Conservation (phyloP, 169 alveolate species). For the Plasmodium fragile region DNA sequence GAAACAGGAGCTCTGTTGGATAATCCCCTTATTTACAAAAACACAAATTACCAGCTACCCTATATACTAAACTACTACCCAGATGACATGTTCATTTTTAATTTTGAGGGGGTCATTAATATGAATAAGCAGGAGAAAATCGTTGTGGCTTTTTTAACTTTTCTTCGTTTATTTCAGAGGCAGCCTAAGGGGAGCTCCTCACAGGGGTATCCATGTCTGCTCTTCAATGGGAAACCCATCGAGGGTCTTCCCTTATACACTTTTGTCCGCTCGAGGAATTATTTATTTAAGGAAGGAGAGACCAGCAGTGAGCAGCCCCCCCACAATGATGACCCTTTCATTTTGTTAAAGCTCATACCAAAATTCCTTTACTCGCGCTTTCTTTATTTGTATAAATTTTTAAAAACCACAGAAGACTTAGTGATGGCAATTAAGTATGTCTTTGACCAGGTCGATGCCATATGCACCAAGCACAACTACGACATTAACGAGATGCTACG, state of each 20-base stretch:
- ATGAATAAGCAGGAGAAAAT: slow-evolving; percentile 61
- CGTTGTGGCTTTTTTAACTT: slow-evolving; percentile 53
- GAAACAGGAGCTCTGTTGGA: not conserved
- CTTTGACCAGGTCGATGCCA: slow-evolving; percentile 29
- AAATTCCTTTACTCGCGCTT: slow-evolving; percentile 41
- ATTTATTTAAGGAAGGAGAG: not conserved
- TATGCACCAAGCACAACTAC: slow-evolving; percentile 36
- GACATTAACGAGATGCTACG: slow-evolving; percentile 30
- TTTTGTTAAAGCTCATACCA: slow-evolving; percentile 36
- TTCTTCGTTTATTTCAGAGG: slow-evolving; percentile 32
- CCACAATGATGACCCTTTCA: slow-evolving; percentile 8
- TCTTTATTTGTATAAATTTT: slow-evolving; percentile 21
- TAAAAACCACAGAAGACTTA: slow-evolving; percentile 33
- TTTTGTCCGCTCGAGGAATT: not conserved
- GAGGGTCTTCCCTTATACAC: slow-evolving; percentile 9
- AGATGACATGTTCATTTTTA: slow-evolving; percentile 65
- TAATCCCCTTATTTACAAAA: slow-evolving; percentile 11
- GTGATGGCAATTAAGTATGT: slow-evolving; percentile 46
- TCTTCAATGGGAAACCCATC: slow-evolving; percentile 17
- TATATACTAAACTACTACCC: slow-evolving; percentile 24
- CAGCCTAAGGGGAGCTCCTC: too few relatives aligned
- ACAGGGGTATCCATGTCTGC: not conserved
- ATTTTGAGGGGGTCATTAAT: slow-evolving; percentile 69
- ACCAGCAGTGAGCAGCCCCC: not conserved
- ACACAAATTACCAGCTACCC: slow-evolving; percentile 40